A percentile compares a stretch with the other conserved stretches of the same genome.
These are phyloP conservation scores for Omphalea diandra DNA, from an alignment of 441 rosid genomes.

Conservation along the genomic window DNA sequence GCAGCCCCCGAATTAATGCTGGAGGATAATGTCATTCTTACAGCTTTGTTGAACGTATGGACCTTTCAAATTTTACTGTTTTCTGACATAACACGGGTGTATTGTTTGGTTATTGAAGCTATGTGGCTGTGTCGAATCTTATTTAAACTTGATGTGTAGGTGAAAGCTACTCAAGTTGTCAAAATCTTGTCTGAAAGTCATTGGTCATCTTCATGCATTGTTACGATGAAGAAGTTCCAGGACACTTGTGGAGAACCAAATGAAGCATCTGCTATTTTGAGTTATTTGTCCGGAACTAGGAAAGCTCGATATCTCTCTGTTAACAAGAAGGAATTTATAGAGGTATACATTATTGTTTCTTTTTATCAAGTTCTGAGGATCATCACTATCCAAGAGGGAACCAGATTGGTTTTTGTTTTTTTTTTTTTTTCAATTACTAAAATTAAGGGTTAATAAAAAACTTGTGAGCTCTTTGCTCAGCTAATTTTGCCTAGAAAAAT, in stretches of 20 bases:
- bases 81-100: not conserved
- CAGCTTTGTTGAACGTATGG: slow-evolving; percentile 55
- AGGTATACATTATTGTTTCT: slow-evolving; percentile 37
- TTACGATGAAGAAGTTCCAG: slow-evolving; percentile 59
- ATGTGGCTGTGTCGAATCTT: not conserved
- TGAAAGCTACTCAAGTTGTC: slow-evolving; percentile 56
- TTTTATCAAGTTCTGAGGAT: not conserved
- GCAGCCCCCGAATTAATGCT: slow-evolving; percentile 41
- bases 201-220: slow-evolving; percentile 71
- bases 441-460: not conserved
- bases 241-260: slow-evolving; percentile 53
- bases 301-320: slow-evolving; percentile 56
- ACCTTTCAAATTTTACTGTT: not conserved
- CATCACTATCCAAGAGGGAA: not conserved
- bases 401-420: no score
- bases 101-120: not conserved
- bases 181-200: slow-evolving; percentile 60
- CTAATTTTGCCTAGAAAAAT: not conserved
- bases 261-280: slow-evolving; percentile 67
- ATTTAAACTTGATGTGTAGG: slow-evolving; percentile 43
- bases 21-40: slow-evolving; percentile 44
- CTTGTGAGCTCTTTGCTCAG: no score
- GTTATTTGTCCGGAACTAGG: slow-evolving; percentile 57
- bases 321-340: slow-evolving; percentile 50
- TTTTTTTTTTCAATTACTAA: not conserved